Evolutionary conservation across 495 filamentous ascomycete species (phyloP), one percentile per base, ranked within the genome.

Genomic region (Patellaria atrata): DNA sequence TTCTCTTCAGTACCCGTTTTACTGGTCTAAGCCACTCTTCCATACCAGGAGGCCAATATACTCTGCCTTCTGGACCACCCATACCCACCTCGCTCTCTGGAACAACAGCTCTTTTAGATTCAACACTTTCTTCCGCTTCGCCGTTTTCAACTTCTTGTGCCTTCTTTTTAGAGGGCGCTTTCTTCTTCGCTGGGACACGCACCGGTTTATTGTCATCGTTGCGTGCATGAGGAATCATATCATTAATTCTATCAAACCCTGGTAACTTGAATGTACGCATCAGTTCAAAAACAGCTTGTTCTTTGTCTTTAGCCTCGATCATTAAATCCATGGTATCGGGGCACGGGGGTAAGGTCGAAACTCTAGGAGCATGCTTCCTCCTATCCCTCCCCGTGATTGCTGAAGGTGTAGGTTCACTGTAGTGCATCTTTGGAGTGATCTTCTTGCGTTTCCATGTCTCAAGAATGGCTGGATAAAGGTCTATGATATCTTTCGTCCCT

Each of bases 281-380:
- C 10, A 94, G 65, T 43, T 94, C 84, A 48, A 94, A 93, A 0
- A 94, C 85, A 0, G 89, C 85, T 55, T 94, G 89, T 55, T 97
- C 89, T 56, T 94, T 97, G 48, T 94, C 86, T 49, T 94, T 97
- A 12, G 89, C 89, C 60, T 97, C 89, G 38, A 94, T 94, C 89
- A 94, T 97, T 9, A 94, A 63, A 51, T 94, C 89, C 78, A 91
- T 87, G 5, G 73, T 72, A 4, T 70, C 60, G 1, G 73, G 60
- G 45, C 85, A 94, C 0, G 87, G 87, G 9, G 87, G 87, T 11
- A 97, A 55, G 0, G 72, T 80, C 21, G 60, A 55, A 3, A 89
- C 82, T 5, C 86, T 67, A 0, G 80, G 73, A 28, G 72, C 79
- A 49, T 94, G 87, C 54, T 92, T 93, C 22, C 86, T 64, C 11